These are phyloP conservation scores for Lepidium africanum DNA, from an alignment of 345 rosid species.

Conservation along the genomic window DNA sequence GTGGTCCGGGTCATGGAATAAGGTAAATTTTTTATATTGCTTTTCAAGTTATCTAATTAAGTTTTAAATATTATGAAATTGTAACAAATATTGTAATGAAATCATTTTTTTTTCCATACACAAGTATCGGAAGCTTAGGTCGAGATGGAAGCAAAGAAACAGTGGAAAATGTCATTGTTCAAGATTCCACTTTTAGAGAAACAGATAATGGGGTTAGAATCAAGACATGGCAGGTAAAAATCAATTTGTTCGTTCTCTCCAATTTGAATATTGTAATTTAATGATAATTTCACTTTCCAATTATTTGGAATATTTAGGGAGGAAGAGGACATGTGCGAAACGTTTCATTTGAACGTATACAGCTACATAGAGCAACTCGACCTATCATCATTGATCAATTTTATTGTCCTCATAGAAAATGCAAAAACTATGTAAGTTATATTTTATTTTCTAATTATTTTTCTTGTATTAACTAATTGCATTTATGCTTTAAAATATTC, in stretches of 20 bases:
- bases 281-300: not conserved
- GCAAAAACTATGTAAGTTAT: slow-evolving; percentile 35
- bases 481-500: not conserved
- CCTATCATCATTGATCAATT: slow-evolving; percentile 55
- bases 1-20: slow-evolving; percentile 61
- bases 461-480: not conserved
- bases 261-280: not conserved
- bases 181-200: slow-evolving; percentile 14
- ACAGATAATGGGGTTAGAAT: slow-evolving; percentile 46
- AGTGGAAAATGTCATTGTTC: slow-evolving; percentile 32
- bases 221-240: slow-evolving; percentile 48
- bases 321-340: slow-evolving; percentile 41
- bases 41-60: not conserved
- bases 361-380: not conserved
- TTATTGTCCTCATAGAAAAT: slow-evolving; percentile 38
- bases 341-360: slow-evolving; percentile 31
- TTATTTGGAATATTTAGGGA: slow-evolving; percentile 25
- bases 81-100: not conserved
- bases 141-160: slow-evolving; percentile 19
- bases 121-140: slow-evolving; percentile 51
- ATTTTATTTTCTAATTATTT: not conserved
- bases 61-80: too few relatives aligned
- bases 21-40: slow-evolving; percentile 22
- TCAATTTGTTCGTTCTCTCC: not conserved
- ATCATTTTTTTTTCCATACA: not conserved